Evolutionary conservation across 2,329 filamentous ascomycete species (phyloP).

Genomic region (Xylaria sp.): DNA sequence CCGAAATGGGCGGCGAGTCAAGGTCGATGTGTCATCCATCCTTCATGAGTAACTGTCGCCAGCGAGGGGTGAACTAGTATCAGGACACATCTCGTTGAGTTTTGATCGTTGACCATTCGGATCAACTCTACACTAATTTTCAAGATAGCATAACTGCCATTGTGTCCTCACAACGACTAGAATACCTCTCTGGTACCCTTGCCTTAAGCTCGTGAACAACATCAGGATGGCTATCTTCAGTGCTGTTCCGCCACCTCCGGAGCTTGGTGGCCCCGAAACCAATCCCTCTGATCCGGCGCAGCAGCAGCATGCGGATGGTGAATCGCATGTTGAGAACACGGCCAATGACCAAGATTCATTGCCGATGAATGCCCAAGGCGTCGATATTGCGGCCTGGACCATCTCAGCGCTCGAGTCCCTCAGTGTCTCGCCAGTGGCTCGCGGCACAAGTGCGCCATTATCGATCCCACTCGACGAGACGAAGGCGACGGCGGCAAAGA

Average conservation of each 20-base stretch:
- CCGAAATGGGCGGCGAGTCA: conserved; percentile 17
- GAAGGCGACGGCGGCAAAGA: conserved; percentile 62
- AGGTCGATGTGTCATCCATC: conserved; percentile 33
- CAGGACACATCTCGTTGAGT: conserved; percentile 4
- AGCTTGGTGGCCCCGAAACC: conserved; percentile 45
- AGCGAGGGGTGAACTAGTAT: background rate
- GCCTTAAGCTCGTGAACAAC: background rate
- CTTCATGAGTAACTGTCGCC: background rate
- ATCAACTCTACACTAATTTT: background rate
- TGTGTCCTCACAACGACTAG: background rate
- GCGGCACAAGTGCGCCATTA: conserved; percentile 71
- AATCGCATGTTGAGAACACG: conserved; percentile 33
- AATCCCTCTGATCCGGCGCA: conserved; percentile 37
- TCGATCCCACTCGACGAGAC: conserved; percentile 84
- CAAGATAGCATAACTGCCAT: background rate
- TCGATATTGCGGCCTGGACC: conserved; percentile 77
- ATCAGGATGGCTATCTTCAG: conserved; percentile 60
- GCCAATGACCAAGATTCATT: conserved; percentile 8
- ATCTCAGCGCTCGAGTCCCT: conserved; percentile 66
- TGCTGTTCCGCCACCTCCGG: conserved; percentile 63
- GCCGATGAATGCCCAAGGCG: conserved; percentile 49
- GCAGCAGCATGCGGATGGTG: conserved; percentile 32
- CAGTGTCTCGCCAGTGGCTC: conserved; percentile 65
- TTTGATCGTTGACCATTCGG: background rate
- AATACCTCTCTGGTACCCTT: background rate